Conservation (phyloP, 177 flowering plant genomes). For the Vitis hybrid region DNA sequence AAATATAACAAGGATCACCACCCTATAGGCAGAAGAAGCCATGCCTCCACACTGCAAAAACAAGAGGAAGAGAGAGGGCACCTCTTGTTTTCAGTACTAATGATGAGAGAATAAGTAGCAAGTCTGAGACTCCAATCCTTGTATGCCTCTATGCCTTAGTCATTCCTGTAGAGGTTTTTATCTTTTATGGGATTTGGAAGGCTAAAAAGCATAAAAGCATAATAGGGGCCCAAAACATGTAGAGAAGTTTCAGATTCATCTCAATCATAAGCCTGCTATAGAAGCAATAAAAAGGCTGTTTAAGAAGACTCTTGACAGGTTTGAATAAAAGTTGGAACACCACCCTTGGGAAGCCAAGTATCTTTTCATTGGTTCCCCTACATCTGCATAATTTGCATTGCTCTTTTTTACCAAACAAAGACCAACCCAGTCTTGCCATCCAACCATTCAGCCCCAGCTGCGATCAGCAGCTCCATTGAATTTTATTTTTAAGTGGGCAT, state of each 20-base stretch:
- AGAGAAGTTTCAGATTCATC: slow-evolving; percentile 43
- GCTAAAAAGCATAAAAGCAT: slow-evolving; percentile 34
- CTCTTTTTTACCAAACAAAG: slow-evolving; percentile 47
- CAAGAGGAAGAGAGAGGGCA: slow-evolving; percentile 9
- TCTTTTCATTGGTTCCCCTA: slow-evolving; percentile 38
- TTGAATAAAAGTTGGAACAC: slow-evolving; percentile 59
- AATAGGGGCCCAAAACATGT: slow-evolving; percentile 32
- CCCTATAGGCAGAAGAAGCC: slow-evolving; percentile 28
- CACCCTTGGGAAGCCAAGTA: slow-evolving; percentile 64
- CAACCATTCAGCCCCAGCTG: slow-evolving; percentile 3
- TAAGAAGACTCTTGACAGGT: slow-evolving; percentile 62
- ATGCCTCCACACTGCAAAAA: slow-evolving; percentile 21
- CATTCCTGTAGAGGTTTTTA: slow-evolving; percentile 23
- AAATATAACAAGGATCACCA: slow-evolving; percentile 28
- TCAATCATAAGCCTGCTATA: slow-evolving; percentile 65
- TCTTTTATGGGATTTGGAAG: slow-evolving; percentile 41
- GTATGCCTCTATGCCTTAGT: not conserved
- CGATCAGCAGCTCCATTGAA: no score
- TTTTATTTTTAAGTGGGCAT: slow-evolving; percentile 4
- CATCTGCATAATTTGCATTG: slow-evolving; percentile 34
- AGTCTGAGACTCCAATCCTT: slow-evolving; percentile 16
- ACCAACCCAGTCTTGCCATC: slow-evolving; percentile 31
- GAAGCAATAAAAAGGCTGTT: slow-evolving; percentile 53
- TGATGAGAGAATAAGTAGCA: slow-evolving; percentile 11
- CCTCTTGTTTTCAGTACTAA: slow-evolving; percentile 19